Percentiles rank a stretch among this genome's conserved stretches.
phyloP scores from a whole-genome alignment of 306 rosid genomes.

The Styphnolobium japonicum region DNA sequence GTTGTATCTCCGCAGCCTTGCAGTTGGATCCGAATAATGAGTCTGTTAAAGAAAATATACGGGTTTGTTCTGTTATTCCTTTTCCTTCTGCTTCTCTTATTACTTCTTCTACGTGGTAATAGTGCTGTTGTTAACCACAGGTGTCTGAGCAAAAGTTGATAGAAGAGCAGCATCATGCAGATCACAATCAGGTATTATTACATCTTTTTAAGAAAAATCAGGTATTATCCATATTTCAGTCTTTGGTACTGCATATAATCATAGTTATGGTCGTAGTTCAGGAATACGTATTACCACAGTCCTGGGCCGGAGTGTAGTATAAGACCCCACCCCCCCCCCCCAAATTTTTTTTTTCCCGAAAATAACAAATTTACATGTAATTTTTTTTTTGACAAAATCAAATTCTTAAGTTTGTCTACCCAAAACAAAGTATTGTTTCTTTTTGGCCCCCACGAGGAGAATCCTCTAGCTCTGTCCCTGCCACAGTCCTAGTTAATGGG shows the following conservation, averaged over 20 bases:
- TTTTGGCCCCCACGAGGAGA: too few relatives aligned
- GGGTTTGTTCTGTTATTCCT: constrained; percentile 49
- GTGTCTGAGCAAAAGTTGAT: constrained; percentile 60
- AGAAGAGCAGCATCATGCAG: constrained; percentile 50
- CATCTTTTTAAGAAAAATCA: not conserved
- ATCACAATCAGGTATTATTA: constrained; percentile 61
- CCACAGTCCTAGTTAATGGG: too few relatives aligned
- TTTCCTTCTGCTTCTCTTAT: constrained; percentile 3
- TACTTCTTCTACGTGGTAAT: constrained; percentile 9
- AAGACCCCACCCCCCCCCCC: too few relatives aligned
- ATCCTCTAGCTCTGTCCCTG: too few relatives aligned
- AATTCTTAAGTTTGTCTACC: too few relatives aligned
- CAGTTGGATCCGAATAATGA: constrained; percentile 83
- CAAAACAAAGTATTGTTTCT: too few relatives aligned
- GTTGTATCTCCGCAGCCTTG: constrained; percentile 61
- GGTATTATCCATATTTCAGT: constrained; percentile 34
- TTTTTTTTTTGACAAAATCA: too few relatives aligned
- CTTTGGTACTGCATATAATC: not conserved
- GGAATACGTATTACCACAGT: not conserved
- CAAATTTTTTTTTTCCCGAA: too few relatives aligned
- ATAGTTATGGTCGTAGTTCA: not conserved
- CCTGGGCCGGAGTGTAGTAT: too few relatives aligned
- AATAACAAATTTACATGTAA: too few relatives aligned
- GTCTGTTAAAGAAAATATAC: constrained; percentile 76
- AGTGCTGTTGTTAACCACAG: constrained; percentile 42